phyloP scores from a whole-genome alignment of 2,329 filamentous ascomycete species.

The Pseudocercospora pini-densiflorae region DNA sequence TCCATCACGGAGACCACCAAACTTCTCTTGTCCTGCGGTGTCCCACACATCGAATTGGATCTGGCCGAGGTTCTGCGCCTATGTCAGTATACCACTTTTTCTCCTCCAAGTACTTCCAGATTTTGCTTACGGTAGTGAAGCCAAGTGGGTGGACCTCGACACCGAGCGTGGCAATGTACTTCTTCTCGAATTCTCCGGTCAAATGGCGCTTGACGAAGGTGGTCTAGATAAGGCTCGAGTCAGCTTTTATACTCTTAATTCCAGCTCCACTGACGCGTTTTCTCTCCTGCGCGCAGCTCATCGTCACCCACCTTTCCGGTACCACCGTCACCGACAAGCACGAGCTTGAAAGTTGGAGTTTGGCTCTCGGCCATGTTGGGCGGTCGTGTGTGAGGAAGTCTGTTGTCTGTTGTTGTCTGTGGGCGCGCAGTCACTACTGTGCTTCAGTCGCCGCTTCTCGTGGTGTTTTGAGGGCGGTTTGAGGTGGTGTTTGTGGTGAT shows the following conservation, averaged over 20 bases:
- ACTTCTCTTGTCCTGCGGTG: conserved; percentile 99
- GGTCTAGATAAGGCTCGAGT: conserved; percentile 64
- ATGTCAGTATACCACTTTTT: conserved; percentile 5
- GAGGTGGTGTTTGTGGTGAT: not conserved
- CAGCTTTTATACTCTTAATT: not conserved
- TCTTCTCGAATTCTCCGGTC: conserved; percentile 99
- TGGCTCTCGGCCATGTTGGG: conserved; percentile 11
- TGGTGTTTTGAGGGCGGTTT: not conserved
- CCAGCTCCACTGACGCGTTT: not conserved
- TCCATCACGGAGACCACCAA: conserved; percentile 97
- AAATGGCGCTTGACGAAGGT: conserved; percentile 99
- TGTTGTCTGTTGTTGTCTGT: not conserved
- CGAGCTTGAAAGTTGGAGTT: conserved; percentile 95
- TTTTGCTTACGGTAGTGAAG: conserved; percentile 85
- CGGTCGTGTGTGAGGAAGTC: not conserved
- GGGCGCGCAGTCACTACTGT: not conserved
- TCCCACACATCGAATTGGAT: conserved; percentile 99
- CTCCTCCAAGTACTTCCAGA: conserved; percentile 25
- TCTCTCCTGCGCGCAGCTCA: not conserved
- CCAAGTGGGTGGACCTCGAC: conserved; percentile 98
- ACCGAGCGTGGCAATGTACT: conserved; percentile 99
- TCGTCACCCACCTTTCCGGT: conserved; percentile 85
- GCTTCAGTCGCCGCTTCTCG: not conserved
- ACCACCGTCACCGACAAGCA: conserved; percentile 98
- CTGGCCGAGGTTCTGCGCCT: conserved; percentile 77